A percentile compares a stretch with the other conserved stretches of the same genome.
These are phyloP conservation scores for Paramecium sexaurelia DNA, from an alignment of 73 alveolate species.

Conservation along the genomic window DNA sequence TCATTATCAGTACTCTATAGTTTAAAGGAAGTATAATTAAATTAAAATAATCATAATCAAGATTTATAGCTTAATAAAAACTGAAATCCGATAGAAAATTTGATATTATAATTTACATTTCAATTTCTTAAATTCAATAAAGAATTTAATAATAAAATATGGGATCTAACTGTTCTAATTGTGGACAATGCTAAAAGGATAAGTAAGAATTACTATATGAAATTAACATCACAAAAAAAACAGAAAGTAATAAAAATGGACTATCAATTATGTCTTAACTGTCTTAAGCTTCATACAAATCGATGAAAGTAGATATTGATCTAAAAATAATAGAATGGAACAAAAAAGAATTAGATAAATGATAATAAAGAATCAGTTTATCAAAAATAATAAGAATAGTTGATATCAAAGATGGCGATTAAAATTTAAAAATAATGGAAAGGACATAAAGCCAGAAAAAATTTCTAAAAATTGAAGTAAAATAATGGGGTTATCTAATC, in stretches of 20 bases:
- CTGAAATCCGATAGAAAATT: too few relatives aligned
- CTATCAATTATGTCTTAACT: neutral
- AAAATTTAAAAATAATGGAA: neutral
- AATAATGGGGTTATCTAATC: neutral
- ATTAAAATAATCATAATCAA: neutral
- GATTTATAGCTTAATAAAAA: neutral
- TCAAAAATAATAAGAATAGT: neutral
- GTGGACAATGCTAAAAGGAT: neutral
- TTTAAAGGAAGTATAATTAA: too few relatives aligned
- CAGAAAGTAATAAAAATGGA: neutral
- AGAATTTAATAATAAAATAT: neutral
- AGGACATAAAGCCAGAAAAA: neutral
- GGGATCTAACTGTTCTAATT: conserved; percentile 23
- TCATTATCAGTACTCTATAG: too few relatives aligned
- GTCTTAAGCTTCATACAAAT: neutral
- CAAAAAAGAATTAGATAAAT: neutral
- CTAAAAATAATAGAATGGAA: neutral
- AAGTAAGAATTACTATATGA: conserved; percentile 12
- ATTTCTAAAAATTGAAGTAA: neutral
- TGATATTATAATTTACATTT: neutral
- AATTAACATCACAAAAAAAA: neutral
- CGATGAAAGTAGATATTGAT: neutral
- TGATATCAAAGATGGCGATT: neutral
- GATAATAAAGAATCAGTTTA: neutral
- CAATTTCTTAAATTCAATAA: neutral